Conservation (phyloP, 164 flowering plant species). For the Sextonia rubra region DNA sequence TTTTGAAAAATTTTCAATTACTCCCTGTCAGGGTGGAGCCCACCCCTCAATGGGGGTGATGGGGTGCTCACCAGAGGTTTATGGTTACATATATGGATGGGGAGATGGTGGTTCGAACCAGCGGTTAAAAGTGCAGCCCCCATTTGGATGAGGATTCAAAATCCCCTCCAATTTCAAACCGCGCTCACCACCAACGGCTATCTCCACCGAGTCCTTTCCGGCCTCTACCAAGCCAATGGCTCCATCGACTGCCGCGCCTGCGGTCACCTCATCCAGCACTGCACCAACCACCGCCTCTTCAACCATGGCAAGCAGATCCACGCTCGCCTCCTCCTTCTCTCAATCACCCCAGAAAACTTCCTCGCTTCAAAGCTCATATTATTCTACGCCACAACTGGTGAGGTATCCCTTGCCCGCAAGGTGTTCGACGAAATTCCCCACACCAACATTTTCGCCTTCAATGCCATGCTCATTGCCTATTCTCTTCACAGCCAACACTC, state of each 20-base stretch:
- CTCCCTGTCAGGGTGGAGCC: no score
- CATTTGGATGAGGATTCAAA: conserved; percentile 6
- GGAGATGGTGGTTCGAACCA: no score
- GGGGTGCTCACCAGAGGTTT: no score
- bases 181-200: conserved; percentile 4
- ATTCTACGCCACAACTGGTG: conserved; percentile 41
- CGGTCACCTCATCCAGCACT: conserved; percentile 52
- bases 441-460: conserved; percentile 48
- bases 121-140: no score
- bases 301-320: conserved; percentile 56
- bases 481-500: conserved; percentile 24
- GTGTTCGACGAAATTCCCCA: conserved; percentile 65
- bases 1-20: no score
- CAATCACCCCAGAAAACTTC: conserved; percentile 49
- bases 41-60: no score
- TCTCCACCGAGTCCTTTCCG: conserved; percentile 15
- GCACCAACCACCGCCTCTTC: conserved; percentile 38
- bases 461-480: conserved; percentile 58
- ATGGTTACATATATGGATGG: no score
- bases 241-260: conserved; percentile 28
- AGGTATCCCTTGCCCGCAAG: conserved; percentile 32
- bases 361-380: conserved; percentile 60
- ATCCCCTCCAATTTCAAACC: conserved; percentile 4
- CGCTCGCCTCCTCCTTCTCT: conserved; percentile 42
- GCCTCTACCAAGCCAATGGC: not conserved